Conservation (phyloP, 495 filamentous ascomycete species). For the Astrothelium macrocarpum region DNA sequence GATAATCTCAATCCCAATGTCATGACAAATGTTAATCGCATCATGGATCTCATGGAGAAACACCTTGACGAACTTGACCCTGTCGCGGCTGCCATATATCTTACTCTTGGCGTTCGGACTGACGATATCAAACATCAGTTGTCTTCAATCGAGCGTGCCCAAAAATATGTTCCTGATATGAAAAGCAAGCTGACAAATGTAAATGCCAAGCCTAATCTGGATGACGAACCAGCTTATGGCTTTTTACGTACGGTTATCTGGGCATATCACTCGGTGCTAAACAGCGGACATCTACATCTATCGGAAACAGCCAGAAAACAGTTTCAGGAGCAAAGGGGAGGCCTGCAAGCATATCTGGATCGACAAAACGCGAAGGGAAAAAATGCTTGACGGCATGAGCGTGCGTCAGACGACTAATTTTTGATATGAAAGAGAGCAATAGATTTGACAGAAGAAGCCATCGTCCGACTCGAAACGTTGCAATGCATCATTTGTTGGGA, state of each 20-base stretch:
- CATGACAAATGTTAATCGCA: constrained; percentile 20
- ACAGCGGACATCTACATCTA: neutral
- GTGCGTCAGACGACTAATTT: neutral
- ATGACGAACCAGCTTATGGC: neutral
- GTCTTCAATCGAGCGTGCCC: neutral
- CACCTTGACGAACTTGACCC: constrained; percentile 35
- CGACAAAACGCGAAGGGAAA: neutral
- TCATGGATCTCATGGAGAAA: constrained; percentile 24
- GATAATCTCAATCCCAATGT: constrained; percentile 61
- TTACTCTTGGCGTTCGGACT: constrained; percentile 28
- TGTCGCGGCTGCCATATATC: constrained; percentile 28
- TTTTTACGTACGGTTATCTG: neutral
- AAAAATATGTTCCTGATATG: neutral
- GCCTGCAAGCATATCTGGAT: neutral
- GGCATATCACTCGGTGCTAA: neutral
- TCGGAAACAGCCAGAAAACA: neutral
- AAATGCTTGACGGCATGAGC: neutral
- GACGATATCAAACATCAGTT: neutral
- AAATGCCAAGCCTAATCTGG: neutral
- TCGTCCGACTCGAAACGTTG: too few species aligned
- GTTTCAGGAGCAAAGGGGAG: neutral
- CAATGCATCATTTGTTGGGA: too few species aligned
- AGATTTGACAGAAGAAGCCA: too few species aligned
- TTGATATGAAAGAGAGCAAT: neutral
- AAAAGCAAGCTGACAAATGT: neutral